Percentiles rank a stretch among this genome's conserved stretches.
phyloP scores from a whole-genome alignment of 2,329 filamentous ascomycete species.

The Fusarium sacchari region DNA sequence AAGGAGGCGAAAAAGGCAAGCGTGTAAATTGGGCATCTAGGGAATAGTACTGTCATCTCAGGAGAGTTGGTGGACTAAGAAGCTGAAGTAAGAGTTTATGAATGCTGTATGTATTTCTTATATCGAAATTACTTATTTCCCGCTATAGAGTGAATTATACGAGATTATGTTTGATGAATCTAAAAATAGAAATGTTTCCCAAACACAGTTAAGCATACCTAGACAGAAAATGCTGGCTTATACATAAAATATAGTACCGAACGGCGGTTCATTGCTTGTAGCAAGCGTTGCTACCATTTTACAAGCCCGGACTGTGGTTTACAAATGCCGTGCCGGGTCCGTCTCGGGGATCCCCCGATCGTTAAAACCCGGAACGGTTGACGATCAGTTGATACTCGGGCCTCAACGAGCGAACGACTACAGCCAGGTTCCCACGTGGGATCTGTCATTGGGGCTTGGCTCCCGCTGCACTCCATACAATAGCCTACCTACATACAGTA shows the following conservation, averaged over 20 bases:
- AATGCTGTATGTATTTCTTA: background rate
- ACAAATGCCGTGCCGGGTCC: background rate
- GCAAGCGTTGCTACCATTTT: background rate
- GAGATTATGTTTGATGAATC: no score
- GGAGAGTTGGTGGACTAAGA: background rate
- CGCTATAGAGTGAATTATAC: background rate
- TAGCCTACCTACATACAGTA: slow-evolving; percentile 18
- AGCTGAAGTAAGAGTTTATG: background rate
- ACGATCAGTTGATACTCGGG: background rate
- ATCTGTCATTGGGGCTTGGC: slow-evolving; percentile 36
- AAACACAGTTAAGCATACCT: background rate
- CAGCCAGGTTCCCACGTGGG: slow-evolving; percentile 36
- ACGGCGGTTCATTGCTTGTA: background rate
- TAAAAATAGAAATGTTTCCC: no score
- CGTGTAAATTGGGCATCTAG: background rate
- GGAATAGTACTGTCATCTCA: background rate
- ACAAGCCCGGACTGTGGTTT: background rate
- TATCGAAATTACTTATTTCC: background rate
- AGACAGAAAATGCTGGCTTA: no score
- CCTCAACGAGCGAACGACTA: slow-evolving; percentile 30
- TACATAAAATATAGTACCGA: background rate
- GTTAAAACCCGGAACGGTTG: background rate
- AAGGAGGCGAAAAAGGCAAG: slow-evolving; percentile 35
- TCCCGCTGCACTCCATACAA: slow-evolving; percentile 18
- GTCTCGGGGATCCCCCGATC: slow-evolving; percentile 1